These are phyloP conservation scores for Boletus huronensis DNA, from an alignment of 768 basidiomycete species.

Conservation along the genomic window DNA sequence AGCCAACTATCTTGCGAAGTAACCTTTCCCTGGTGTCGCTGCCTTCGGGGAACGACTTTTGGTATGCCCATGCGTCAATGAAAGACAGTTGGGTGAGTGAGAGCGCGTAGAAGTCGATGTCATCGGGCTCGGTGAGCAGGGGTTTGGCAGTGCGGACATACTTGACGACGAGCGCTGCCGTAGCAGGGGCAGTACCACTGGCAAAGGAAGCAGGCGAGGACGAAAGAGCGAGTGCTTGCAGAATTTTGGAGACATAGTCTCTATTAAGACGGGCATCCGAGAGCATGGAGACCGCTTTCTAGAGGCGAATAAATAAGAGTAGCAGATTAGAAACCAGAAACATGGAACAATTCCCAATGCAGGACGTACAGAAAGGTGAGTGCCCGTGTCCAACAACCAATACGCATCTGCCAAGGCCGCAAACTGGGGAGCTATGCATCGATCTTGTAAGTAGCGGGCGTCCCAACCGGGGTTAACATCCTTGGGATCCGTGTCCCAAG, in stretches of 20 bases:
- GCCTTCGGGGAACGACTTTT: slow-evolving; percentile 63
- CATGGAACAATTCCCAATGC: background rate
- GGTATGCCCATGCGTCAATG: slow-evolving; percentile 72
- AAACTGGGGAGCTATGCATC: slow-evolving; percentile 75
- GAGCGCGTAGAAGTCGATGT: slow-evolving; percentile 65
- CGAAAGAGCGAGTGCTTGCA: slow-evolving; percentile 50
- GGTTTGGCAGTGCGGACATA: slow-evolving; percentile 79
- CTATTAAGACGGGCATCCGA: slow-evolving; percentile 71
- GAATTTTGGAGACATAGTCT: slow-evolving; percentile 76
- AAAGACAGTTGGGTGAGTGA: slow-evolving; percentile 66
- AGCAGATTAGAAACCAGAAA: background rate
- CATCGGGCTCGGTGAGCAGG: slow-evolving; percentile 59
- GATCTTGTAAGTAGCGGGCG: slow-evolving; percentile 43
- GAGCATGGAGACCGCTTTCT: slow-evolving; percentile 71
- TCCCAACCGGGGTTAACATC: slow-evolving; percentile 35
- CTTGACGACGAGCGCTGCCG: slow-evolving; percentile 51
- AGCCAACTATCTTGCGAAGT: slow-evolving; percentile 57
- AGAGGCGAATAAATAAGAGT: background rate
- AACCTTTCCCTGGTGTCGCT: slow-evolving; percentile 52
- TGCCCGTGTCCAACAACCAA: slow-evolving; percentile 74
- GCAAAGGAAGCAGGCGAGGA: slow-evolving; percentile 38
- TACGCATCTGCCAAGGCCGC: slow-evolving; percentile 76
- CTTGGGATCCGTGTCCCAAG: slow-evolving; percentile 62
- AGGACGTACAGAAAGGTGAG: slow-evolving; percentile 56
- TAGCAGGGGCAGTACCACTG: slow-evolving; percentile 6